A percentile compares a stretch with the other conserved stretches of the same genome.
These are phyloP conservation scores for Trypanosoma scelopori DNA, from an alignment of 208 protist species.

Conservation along the genomic window DNA sequence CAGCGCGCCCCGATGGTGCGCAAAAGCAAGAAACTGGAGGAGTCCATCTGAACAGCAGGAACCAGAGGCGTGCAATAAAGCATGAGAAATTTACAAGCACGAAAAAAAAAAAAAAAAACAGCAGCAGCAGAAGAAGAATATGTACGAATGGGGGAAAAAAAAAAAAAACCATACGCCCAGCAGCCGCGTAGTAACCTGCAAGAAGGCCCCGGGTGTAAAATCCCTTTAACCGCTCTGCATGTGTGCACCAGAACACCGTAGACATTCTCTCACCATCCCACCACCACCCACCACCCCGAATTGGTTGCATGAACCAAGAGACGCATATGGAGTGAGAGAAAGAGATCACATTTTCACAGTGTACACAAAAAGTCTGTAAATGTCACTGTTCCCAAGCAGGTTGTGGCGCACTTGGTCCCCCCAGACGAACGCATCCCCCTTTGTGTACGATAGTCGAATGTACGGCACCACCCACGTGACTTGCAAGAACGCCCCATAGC, in stretches of 20 bases:
- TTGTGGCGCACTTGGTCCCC: constrained; percentile 40
- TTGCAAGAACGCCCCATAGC: constrained; percentile 65
- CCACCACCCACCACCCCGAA: no score
- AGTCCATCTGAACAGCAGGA: background rate
- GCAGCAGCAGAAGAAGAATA: no score
- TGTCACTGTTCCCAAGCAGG: constrained; percentile 72
- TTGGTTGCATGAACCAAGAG: background rate
- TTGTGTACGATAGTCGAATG: constrained; percentile 73
- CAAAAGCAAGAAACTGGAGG: background rate
- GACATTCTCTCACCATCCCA: background rate
- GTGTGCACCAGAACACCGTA: background rate
- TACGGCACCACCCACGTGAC: constrained; percentile 85
- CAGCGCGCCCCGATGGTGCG: background rate
- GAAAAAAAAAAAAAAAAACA: constrained; percentile 6
- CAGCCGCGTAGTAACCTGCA: no score
- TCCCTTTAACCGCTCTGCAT: background rate
- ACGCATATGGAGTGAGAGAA: no score
- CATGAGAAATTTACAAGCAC: background rate
- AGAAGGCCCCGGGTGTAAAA: no score
- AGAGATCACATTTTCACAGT: constrained; percentile 16
- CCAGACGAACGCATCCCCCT: constrained; percentile 54
- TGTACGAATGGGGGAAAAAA: no score
- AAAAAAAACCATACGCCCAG: no score
- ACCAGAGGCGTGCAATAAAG: background rate
- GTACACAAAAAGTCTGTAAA: constrained; percentile 81